A percentile compares a stretch with the other conserved stretches of the same genome.
Evolutionary conservation across 805 yeast genomes (phyloP).

Genomic region (Saccharomycopsis olivae): DNA sequence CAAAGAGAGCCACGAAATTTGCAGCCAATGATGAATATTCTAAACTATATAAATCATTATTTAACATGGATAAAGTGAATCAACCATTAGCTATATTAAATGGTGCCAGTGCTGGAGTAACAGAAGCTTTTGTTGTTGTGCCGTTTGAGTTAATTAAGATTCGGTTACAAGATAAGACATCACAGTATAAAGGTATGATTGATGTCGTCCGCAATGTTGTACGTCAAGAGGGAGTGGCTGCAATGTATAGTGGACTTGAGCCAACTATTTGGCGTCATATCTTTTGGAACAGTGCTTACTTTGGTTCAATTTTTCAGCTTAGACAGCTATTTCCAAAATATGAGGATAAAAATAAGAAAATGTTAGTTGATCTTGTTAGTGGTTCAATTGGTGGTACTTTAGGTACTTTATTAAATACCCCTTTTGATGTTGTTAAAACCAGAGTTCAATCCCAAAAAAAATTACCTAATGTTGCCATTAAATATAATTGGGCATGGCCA

Average conservation of each 20-base stretch:
- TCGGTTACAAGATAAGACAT: conserved; percentile 83
- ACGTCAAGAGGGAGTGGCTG: conserved; percentile 48
- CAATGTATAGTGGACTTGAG: conserved; percentile 89
- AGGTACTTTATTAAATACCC: conserved; percentile 92
- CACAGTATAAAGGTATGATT: conserved; percentile 72
- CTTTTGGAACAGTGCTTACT: conserved; percentile 95
- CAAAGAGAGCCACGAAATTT: conserved; percentile 95
- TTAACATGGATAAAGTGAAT: conserved; percentile 58
- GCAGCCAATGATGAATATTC: conserved; percentile 98
- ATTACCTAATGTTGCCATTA: conserved; percentile 58
- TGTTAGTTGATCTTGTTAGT: conserved; percentile 75
- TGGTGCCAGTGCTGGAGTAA: conserved; percentile 97
- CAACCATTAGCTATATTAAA: conserved; percentile 81
- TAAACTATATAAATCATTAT: conserved; percentile 57
- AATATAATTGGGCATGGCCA: conserved; percentile 88
- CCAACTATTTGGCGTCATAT: conserved; percentile 96
- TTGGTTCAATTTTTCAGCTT: conserved; percentile 86
- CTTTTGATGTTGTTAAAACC: conserved; percentile 94
- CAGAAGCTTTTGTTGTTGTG: conserved; percentile 91
- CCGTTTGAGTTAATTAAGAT: conserved; percentile 97
- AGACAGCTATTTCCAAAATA: conserved; percentile 72
- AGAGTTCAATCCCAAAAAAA: conserved; percentile 73
- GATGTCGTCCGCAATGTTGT: conserved; percentile 72
- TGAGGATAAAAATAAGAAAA: conserved; percentile 56
- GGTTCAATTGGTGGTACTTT: conserved; percentile 96